Base-by-base conservation (phyloP, 2,329 filamentous ascomycete species). In the Botryotinia globosa region DNA sequence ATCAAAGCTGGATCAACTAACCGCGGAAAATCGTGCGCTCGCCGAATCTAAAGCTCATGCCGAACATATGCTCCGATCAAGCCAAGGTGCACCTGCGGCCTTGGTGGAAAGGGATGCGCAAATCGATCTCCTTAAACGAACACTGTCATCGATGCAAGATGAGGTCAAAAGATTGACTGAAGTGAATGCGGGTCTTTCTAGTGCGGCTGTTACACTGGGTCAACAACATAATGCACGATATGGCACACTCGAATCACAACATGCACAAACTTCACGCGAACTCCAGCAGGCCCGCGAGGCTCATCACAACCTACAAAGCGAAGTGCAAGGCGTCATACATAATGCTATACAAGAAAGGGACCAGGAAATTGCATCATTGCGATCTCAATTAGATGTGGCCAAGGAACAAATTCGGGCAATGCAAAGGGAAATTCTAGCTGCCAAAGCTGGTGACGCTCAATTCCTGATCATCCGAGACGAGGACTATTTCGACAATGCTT, bases 401-500 rank as follows among this genome's bases (percentile, higher is more conserved):
- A 88, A 89, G 77, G 85, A 87, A 74, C 85, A 88, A 79, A 88
- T 92, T 68, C 86, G 86, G 73, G 83, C 84, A 74, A 83, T 89
- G 82, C 86, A 88, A 78, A 81, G 82, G 73, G 84, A 90, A 80
- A 90, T 91, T 65, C 85, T 91, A 74, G 82, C 82, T 34, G 81
- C 86, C 74, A 89, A 89, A 78, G 84, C 88, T 70, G 85, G 86
- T 74, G 91, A 93, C 78, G 89, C 84, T 73, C 85, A 92, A 76
- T 95, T 97, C 83, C 90, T 98, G 75, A 88, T 88, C 66, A 86
- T 94, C 74, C 89, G 89, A 76, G 94, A 98, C 80, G 94, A 98
- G 81, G 94, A 98, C 83, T 94, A 98, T 85, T 98, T 99, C 80
- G 94, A 98, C 80, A 90, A 90, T 78, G 92, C 94, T 59, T 99